A percentile compares a stretch with the other conserved stretches of the same genome.
Conservation (phyloP, 768 basidiomycete species). For the Auricularia auricula-judae region DNA sequence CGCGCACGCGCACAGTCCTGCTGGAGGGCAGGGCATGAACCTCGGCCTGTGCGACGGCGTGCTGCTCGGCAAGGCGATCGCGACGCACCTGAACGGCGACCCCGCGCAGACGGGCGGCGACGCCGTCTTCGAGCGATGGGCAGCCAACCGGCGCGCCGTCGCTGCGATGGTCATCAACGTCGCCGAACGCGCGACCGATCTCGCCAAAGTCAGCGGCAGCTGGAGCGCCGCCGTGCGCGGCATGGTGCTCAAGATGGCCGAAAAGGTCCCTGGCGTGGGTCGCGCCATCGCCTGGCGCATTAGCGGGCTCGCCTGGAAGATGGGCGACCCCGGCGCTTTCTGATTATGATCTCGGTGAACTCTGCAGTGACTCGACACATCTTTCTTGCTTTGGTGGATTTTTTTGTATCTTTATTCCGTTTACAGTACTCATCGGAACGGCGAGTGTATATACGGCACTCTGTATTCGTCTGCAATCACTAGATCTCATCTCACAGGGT, state of each 20-base stretch:
- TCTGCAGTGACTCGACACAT: no score
- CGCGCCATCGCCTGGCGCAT: not conserved
- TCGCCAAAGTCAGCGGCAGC: conserved; percentile 2
- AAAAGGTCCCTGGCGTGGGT: not conserved
- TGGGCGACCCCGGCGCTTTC: not conserved
- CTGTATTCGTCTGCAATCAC: no score
- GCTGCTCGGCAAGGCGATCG: conserved; percentile 31
- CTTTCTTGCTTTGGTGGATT: no score
- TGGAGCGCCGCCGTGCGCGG: not conserved
- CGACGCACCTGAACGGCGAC: conserved; percentile 20
- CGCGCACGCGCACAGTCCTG: conserved; percentile 43
- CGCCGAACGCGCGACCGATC: conserved; percentile 24
- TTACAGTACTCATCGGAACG: no score
- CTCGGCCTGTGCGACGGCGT: conserved; percentile 46
- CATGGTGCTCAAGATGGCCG: not conserved
- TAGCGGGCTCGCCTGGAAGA: not conserved
- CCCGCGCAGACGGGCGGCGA: conserved; percentile 15
- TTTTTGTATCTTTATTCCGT: no score
- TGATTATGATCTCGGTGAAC: no score
- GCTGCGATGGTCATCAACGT: conserved; percentile 32
- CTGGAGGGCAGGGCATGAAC: conserved; percentile 49
- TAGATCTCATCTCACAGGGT: no score
- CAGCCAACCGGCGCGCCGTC: conserved; percentile 23
- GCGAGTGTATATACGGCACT: no score
- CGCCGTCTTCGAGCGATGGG: conserved; percentile 24